Base-by-base conservation (phyloP, 2,329 filamentous ascomycete species). In the Akanthomyces muscarius region DNA sequence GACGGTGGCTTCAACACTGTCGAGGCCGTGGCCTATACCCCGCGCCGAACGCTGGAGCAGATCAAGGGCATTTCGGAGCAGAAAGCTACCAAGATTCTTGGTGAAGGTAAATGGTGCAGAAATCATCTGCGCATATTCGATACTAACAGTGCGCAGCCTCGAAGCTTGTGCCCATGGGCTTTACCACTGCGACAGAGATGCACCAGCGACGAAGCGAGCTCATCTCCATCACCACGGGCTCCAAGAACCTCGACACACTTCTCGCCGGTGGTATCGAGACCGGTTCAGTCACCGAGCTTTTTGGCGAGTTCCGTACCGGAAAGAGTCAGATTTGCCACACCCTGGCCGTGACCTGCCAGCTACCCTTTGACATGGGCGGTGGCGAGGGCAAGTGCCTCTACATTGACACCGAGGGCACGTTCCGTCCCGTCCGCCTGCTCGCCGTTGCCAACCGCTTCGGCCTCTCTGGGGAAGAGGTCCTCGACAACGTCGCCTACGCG, bases 271-370 rank as follows among this genome's bases (percentile, higher is more conserved):
- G 95, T 64, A 86, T 99, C 57, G 96, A 99, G 77, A 99, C 95
- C 0, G 96, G 96, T 51, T 98, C 93, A 10, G 96, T 99, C 61
- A 99, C 96, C 0, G 96, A 99, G 77, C 89, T 99, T 4, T 99
- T 99, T 73, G 95, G 95, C 73, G 95, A 99, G 76, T 99, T 99
- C 73, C 86, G 95, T 70, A 99, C 95, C 0, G 96, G 95, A 75
- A 99, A 99, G 79, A 97, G 92, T 80, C 95, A 99, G 76, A 94
- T 99, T 63, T 99, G 95, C 71, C 96, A 99, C 75, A 99, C 95
- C 0, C 83, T 99, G n/a, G 95, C 96, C 0, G 95, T 99, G 36
- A 99, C 95, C 53, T 99, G 96, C 73, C 95, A 99, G 76, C 77
- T 99, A 50, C 95, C 95, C 1, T 98, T 99, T 73, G 95, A 99